Evolutionary conservation across 768 basidiomycete species (phyloP).

Genomic region (Strobilomyces dryophilus): DNA sequence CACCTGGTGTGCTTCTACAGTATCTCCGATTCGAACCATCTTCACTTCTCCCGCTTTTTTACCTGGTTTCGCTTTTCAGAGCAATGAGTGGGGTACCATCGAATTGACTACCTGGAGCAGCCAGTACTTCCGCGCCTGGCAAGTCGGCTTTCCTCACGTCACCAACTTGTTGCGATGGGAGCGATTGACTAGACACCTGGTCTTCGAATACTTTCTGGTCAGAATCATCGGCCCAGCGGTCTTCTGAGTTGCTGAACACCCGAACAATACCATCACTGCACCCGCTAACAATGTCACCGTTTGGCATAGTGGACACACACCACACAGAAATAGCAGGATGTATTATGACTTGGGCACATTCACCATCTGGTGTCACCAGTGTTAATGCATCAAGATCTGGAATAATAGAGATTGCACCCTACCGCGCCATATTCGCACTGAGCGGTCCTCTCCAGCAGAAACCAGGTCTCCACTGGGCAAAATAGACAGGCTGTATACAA

Average conservation of each 20-base stretch:
- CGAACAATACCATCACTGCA: conserved; percentile 85
- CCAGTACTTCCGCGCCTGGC: conserved; percentile 79
- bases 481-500: conserved; percentile 86
- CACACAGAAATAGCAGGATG: conserved; percentile 98
- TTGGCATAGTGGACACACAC: conserved; percentile 83
- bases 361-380: conserved; percentile 56
- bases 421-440: conserved; percentile 90
- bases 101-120: conserved; percentile 50
- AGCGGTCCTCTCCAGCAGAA: conserved; percentile 93
- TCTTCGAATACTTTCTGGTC: conserved; percentile 71
- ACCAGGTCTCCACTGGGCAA: conserved; percentile 80
- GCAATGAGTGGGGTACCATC: background rate
- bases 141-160: conserved; percentile 92
- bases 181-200: conserved; percentile 68
- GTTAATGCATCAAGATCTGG: background rate
- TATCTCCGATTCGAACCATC: conserved; percentile 78
- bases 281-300: conserved; percentile 90
- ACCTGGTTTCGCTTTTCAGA: conserved; percentile 42
- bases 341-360: conserved; percentile 82
- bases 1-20: conserved; percentile 91
- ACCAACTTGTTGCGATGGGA: conserved; percentile 85
- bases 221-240: conserved; percentile 65
- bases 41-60: conserved; percentile 91
- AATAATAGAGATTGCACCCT: conserved; percentile 19
- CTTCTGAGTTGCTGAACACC: conserved; percentile 73